Conservation (phyloP, 2,329 filamentous ascomycete genomes). For the Nectriaceae sp. region DNA sequence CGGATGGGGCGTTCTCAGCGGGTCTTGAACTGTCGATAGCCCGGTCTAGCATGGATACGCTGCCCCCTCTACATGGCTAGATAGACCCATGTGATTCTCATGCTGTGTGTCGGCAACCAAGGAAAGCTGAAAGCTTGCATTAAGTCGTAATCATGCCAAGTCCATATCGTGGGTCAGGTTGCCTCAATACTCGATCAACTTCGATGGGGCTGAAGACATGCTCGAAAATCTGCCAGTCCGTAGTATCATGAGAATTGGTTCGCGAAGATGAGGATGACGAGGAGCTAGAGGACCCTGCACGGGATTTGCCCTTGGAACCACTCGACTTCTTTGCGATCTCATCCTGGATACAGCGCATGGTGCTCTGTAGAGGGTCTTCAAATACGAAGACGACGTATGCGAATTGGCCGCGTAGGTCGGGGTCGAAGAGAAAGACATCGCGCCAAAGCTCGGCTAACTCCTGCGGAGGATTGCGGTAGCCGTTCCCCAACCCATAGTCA, state of each 20-base stretch:
- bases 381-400: constrained; percentile 65
- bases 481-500: constrained; percentile 66
- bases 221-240: constrained; percentile 56
- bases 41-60: background rate
- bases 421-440: constrained; percentile 63
- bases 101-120: background rate
- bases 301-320: constrained; percentile 37
- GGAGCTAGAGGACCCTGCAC: constrained; percentile 28
- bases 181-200: constrained; percentile 51
- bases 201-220: constrained; percentile 52
- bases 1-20: background rate
- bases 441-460: constrained; percentile 68
- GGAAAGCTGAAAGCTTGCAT: constrained; percentile 5
- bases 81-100: background rate
- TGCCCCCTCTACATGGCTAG: background rate
- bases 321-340: constrained; percentile 56
- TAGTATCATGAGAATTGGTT: constrained; percentile 32
- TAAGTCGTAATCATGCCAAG: constrained; percentile 53
- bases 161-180: constrained; percentile 56
- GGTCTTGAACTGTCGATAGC: background rate
- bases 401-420: constrained; percentile 63
- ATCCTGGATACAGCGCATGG: constrained; percentile 53
- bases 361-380: constrained; percentile 58
- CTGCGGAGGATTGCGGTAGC: constrained; percentile 64
- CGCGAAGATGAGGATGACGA: constrained; percentile 31